Evolutionary conservation across 2,329 filamentous ascomycete species (phyloP).

Genomic region (Claviceps paspali): DNA sequence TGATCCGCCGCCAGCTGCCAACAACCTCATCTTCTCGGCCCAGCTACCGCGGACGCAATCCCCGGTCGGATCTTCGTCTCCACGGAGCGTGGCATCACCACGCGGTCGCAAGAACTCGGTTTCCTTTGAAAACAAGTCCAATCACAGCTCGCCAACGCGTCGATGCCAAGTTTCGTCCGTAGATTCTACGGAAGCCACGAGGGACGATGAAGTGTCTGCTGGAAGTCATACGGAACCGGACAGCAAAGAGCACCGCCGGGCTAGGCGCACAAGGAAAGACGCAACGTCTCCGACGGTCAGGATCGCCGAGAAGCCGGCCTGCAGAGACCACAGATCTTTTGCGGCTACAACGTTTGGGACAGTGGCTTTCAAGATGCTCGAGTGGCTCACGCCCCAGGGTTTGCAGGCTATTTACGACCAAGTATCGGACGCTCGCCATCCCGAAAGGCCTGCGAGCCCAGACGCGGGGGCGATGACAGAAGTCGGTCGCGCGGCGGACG

Average conservation of each 20-base stretch:
- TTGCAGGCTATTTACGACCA: conserved; percentile 32
- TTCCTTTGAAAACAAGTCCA: conserved; percentile 1
- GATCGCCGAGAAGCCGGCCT: conserved; percentile 30
- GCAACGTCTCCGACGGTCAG: conserved; percentile 15
- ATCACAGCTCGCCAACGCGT: neutral
- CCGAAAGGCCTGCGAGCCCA: conserved; percentile 4
- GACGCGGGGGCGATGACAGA: neutral
- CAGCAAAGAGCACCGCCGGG: neutral
- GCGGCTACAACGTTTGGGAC: conserved; percentile 50
- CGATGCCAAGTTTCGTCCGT: neutral
- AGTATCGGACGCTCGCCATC: conserved; percentile 9
- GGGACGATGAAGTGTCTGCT: neutral
- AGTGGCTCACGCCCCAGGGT: conserved; percentile 51
- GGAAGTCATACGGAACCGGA: neutral
- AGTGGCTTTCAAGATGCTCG: conserved; percentile 52
- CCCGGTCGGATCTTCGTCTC: neutral
- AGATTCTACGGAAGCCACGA: conserved; percentile 3
- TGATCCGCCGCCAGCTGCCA: conserved; percentile 28
- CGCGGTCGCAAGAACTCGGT: neutral
- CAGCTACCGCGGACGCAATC: conserved; percentile 8
- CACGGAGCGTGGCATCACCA: neutral
- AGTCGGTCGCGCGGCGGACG: neutral
- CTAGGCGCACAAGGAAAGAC: neutral
- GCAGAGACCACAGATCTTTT: conserved; percentile 44
- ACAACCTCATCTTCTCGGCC: conserved; percentile 30